phyloP scores from a whole-genome alignment of 2,329 filamentous ascomycete species.

The Trichoderma endophyticum region DNA sequence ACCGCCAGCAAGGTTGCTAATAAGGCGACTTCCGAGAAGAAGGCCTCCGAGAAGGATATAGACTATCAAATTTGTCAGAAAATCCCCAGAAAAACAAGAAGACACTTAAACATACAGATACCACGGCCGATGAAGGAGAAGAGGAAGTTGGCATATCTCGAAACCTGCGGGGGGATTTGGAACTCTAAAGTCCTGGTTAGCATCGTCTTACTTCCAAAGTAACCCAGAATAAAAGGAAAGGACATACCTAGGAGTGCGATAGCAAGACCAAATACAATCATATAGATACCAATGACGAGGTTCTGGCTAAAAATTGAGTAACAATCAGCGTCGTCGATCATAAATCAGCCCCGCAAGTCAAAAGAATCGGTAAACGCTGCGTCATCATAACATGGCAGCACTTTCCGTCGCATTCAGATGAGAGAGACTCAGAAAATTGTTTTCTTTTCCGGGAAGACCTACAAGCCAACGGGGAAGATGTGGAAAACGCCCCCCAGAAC shows the following conservation, averaged over 20 bases:
- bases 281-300: slow-evolving; percentile 79
- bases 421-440: neutral
- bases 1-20: slow-evolving; percentile 72
- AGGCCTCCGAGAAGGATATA: slow-evolving; percentile 94
- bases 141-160: slow-evolving; percentile 93
- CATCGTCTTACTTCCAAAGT: neutral
- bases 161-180: slow-evolving; percentile 88
- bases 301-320: slow-evolving; percentile 25
- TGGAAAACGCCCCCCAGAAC: slow-evolving; percentile 76
- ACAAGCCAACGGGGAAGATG: slow-evolving; percentile 62
- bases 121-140: slow-evolving; percentile 97
- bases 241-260: slow-evolving; percentile 62
- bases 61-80: slow-evolving; percentile 52
- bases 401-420: neutral
- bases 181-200: slow-evolving; percentile 59
- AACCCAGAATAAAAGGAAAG: neutral
- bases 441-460: slow-evolving; percentile 35
- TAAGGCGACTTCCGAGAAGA: slow-evolving; percentile 64
- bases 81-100: no score
- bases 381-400: neutral
- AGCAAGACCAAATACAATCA: slow-evolving; percentile 84
- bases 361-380: neutral
- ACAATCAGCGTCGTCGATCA: neutral
- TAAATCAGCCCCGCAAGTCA: neutral
- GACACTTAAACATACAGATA: slow-evolving; percentile 65